Evolutionary conservation across 2,329 filamentous ascomycete species (phyloP).

Genomic region (Neofusicoccum ribis): DNA sequence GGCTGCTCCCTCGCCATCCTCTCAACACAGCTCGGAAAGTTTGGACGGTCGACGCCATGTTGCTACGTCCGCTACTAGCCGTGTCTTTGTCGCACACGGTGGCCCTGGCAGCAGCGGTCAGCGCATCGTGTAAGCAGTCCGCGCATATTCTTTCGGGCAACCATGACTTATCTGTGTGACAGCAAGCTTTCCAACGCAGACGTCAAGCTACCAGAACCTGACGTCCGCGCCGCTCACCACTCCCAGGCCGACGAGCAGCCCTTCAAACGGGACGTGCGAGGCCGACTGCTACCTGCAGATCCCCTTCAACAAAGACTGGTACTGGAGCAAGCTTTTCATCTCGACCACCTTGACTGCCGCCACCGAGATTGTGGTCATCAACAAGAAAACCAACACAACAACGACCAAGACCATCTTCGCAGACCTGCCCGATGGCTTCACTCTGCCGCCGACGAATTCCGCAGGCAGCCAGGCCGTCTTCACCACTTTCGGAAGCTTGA

Average conservation of each 20-base stretch:
- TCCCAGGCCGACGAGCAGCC: not conserved
- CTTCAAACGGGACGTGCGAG: not conserved
- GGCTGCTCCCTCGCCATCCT: no score
- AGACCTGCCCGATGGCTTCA: slow-evolving; percentile 20
- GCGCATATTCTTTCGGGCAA: not conserved
- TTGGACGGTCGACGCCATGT: not conserved
- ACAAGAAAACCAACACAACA: slow-evolving; percentile 20
- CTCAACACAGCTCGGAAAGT: no score
- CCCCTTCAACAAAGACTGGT: not conserved
- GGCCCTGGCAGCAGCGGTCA: not conserved
- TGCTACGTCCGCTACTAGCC: not conserved
- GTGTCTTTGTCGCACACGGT: not conserved
- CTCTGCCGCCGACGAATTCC: slow-evolving; percentile 19
- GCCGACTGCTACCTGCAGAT: not conserved
- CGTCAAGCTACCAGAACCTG: not conserved
- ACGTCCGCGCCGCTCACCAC: not conserved
- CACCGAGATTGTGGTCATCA: slow-evolving; percentile 20
- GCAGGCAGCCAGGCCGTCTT: slow-evolving; percentile 5
- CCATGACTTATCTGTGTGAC: not conserved
- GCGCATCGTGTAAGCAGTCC: not conserved
- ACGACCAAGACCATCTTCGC: slow-evolving; percentile 14
- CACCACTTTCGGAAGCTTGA: not conserved
- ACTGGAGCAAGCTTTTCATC: slow-evolving; percentile 17
- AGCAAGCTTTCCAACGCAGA: not conserved
- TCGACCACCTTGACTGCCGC: slow-evolving; percentile 19